Base-by-base conservation (phyloP, 2,329 filamentous ascomycete species). In the Plectosphaerella plurivora region DNA sequence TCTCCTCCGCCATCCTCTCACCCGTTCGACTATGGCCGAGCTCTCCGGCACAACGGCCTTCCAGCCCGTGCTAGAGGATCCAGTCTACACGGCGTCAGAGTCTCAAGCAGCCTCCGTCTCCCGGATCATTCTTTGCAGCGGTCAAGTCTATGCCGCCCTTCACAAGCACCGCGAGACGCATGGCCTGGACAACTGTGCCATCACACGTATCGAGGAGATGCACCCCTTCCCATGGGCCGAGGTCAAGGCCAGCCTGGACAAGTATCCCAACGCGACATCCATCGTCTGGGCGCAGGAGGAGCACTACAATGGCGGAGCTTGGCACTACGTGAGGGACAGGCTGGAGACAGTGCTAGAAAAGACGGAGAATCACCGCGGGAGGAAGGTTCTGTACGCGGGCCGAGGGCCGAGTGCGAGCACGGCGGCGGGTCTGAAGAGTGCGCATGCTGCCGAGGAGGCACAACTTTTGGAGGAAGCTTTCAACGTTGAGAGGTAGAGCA, bases 31-130 rank as follows among this genome's bases (percentile, higher is more conserved):
- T 62, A 86, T 97, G 62, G 89, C 95, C 62, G 91, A 96, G 56
- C 96, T 99, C 73, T 88, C 83, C 8, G 90, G 88, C 49, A 86
- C 96, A 50, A 91, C 91, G 7, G 89, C 95, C 73, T 97, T 99
- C 84, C 82, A 89, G 70, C 96, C 92, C 90, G 91, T 97, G 72
- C 92, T 99, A 63, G 82, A 87, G n/a, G 94, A 99, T 67, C 84
- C 89, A 3, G 91, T 87, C 56, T 93, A 97, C 73, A 78, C 87
- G 64, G 80, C 77, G 36, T 74, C 78, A 57, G 89, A 97, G 68
- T 88, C 86, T 66, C 72, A 87, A 44, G 85, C 84, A 47, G 88
- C 95, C 61, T 82, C 96, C 73, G 92, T 97, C 67, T 88, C 95
- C 64, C 91, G 94, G 57, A 90, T 99, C 58, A 87, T 99, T 63